Percentiles rank a stretch among this genome's conserved stretches.
phyloP scores from a whole-genome alignment of 2,329 filamentous ascomycete species.

The Alternaria incomplexa region DNA sequence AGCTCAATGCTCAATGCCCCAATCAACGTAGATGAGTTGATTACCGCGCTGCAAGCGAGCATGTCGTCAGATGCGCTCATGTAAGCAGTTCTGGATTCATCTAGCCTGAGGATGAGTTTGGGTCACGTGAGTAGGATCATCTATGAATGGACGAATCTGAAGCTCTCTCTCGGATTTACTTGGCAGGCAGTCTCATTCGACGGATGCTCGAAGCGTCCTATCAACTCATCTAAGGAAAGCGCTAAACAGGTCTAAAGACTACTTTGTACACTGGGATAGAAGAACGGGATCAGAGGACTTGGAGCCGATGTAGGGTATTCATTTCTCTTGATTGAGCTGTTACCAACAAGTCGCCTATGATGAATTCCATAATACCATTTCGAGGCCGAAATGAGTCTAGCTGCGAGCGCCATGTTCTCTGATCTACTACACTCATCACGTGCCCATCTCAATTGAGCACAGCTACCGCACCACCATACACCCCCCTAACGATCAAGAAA shows the following conservation, averaged over 20 bases:
- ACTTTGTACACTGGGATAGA: too few species aligned
- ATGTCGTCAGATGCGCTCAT: neutral
- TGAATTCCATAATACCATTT: neutral
- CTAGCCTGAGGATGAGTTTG: neutral
- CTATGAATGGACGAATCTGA: neutral
- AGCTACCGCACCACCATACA: neutral
- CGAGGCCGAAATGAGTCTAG: neutral
- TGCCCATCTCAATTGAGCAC: neutral
- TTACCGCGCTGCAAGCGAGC: neutral
- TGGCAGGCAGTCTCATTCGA: neutral
- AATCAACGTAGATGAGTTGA: constrained; percentile 20
- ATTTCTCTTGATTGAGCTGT: too few species aligned
- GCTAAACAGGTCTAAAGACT: too few species aligned
- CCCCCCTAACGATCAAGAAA: neutral
- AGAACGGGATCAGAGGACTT: too few species aligned
- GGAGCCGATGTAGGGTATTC: too few species aligned
- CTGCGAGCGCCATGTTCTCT: neutral
- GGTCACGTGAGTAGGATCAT: neutral
- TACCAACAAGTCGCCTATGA: too few species aligned
- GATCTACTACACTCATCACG: neutral
- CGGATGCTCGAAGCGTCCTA: neutral
- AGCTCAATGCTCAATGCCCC: constrained; percentile 21
- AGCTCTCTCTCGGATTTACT: neutral
- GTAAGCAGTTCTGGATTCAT: neutral
- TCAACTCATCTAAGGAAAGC: too few species aligned